Evolutionary conservation across 331 rosid species (phyloP).

Genomic region (Cydonia oblonga): DNA sequence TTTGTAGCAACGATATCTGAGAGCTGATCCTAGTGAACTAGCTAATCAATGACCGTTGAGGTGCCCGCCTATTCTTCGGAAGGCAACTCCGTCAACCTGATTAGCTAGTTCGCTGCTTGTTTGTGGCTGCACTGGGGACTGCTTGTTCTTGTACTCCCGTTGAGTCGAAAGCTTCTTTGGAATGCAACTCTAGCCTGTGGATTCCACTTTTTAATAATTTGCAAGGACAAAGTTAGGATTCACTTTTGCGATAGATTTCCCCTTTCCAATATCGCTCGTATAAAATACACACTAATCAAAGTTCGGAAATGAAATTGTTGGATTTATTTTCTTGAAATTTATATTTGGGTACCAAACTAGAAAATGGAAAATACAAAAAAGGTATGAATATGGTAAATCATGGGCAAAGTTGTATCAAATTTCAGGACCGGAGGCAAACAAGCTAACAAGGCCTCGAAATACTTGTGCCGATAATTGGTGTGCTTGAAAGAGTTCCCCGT

Average conservation of each 20-base stretch:
- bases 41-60: constrained; percentile 6
- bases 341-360: not conserved
- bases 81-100: constrained; percentile 29
- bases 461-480: constrained; percentile 94
- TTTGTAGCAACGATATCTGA: not conserved
- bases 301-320: not conserved
- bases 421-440: constrained; percentile 86
- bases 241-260: no score
- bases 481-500: constrained; percentile 71
- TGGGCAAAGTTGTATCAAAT: constrained; percentile 22
- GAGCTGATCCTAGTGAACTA: not conserved
- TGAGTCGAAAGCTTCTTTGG: constrained; percentile 49
- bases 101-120: not conserved
- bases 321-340: not conserved
- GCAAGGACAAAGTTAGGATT: no score
- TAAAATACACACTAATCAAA: not conserved
- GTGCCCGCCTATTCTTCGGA: constrained; percentile 46
- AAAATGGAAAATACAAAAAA: not conserved
- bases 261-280: no score
- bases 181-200: constrained; percentile 46
- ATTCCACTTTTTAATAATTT: constrained; percentile 15
- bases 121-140: not conserved
- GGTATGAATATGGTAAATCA: not conserved
- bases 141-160: constrained; percentile 24
- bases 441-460: constrained; percentile 63